Base-by-base conservation (phyloP, 2,329 filamentous ascomycete species). In the Sporothrix euskadiensis region DNA sequence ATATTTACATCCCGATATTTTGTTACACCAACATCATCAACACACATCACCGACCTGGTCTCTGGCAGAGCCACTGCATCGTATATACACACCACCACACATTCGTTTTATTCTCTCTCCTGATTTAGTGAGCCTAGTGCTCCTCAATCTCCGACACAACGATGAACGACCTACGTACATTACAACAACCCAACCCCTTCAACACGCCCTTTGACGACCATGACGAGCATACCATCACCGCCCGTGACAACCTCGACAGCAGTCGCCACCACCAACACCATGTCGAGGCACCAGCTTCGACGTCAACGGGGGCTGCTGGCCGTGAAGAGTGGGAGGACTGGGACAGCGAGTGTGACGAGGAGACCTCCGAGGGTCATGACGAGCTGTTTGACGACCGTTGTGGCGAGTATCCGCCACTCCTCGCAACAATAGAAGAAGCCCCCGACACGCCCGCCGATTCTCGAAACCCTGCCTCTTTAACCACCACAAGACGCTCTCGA, bases 291-390 rank as follows among this genome's bases (percentile, higher is more conserved):
- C 26, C 26, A 26, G 26, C 52, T 41, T 35, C 61, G 12, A 47
- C 52, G 52, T 30, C 22, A 22, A n/a, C 19, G 22, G n/a, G 41
- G 41, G 19, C 44, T 14, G 32, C 44, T n/a, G 32, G 7, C 16
- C 72, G 39, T 76, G 83, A 86, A 16, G 84, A 87, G 9, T 87
- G 86, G 86, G 85, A 87, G 74, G 84, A 87, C 39, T 88, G 86
- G 86, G 84, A 86, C 71, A 85, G 86, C 74, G 85, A 86, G 14
- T 86, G 84, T 84, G 84, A 86, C 72, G 85, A 86, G 74, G 84
- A 87, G 69, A 82, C 85, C 57, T 5, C 30, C 65, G 22, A 35
- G 5, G 32, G 10, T 12, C 5, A 39, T 52, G 49, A 61, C 69
- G 41, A 73, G 47, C 63, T 22, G 22, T 6, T 6, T 19, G 32